A percentile compares a stretch with the other conserved stretches of the same genome.
These are phyloP conservation scores for Fusarium abutilonis DNA, from an alignment of 2,329 filamentous ascomycete genomes.

Conservation along the genomic window DNA sequence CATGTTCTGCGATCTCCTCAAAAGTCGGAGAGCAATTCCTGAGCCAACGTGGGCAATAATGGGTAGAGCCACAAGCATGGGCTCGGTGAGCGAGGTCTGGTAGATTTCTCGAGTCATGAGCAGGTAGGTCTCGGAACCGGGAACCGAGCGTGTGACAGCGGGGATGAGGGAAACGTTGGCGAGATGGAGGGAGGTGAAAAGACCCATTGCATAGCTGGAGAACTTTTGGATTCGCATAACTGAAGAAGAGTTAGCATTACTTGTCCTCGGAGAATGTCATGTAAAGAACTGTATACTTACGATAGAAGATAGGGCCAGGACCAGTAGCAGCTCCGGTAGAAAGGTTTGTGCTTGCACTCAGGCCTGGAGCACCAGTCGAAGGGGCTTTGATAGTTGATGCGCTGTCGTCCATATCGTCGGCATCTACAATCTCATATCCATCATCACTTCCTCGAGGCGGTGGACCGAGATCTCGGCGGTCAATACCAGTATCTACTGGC, in stretches of 20 bases:
- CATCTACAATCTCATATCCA: slow-evolving; percentile 42
- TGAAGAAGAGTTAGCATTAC: slow-evolving; percentile 16
- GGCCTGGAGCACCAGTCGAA: slow-evolving; percentile 59
- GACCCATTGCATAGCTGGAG: slow-evolving; percentile 83
- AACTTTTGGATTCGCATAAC: slow-evolving; percentile 78
- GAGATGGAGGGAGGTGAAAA: slow-evolving; percentile 81
- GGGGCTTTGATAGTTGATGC: slow-evolving; percentile 53
- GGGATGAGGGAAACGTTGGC: slow-evolving; percentile 85
- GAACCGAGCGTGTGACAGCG: slow-evolving; percentile 75
- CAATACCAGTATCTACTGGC: slow-evolving; percentile 58
- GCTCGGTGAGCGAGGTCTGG: slow-evolving; percentile 83
- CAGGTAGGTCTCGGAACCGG: slow-evolving; percentile 83
- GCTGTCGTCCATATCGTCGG: slow-evolving; percentile 49
- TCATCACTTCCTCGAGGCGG: slow-evolving; percentile 43
- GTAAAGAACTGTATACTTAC: slow-evolving; percentile 57
- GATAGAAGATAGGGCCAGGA: slow-evolving; percentile 79
- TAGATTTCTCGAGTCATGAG: slow-evolving; percentile 93
- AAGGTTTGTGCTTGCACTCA: slow-evolving; percentile 61
- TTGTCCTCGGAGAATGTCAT: neutral
- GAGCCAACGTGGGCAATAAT: slow-evolving; percentile 79
- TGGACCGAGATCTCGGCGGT: slow-evolving; percentile 52
- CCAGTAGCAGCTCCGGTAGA: slow-evolving; percentile 47
- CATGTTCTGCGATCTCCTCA: slow-evolving; percentile 76
- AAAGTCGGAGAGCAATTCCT: slow-evolving; percentile 79
- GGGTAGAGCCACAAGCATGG: slow-evolving; percentile 79